Evolutionary conservation across 2,329 filamentous ascomycete species (phyloP).

Genomic region (Xylariomycetidae sp.): DNA sequence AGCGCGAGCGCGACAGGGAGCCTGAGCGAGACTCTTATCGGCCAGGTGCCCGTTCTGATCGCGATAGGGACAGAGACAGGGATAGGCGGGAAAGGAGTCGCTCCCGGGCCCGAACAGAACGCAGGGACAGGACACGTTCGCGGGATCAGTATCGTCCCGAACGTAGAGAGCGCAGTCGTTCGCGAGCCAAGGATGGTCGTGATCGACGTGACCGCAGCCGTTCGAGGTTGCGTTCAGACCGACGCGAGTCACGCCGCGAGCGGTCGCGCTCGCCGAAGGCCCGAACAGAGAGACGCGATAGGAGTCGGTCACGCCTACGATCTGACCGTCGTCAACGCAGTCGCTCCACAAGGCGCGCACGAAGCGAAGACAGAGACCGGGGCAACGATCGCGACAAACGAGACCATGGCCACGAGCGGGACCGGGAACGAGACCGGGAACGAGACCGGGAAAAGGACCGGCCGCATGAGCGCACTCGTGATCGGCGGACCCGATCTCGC

Average conservation of each 20-base stretch:
- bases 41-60: slow-evolving; percentile 24
- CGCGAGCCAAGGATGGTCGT: slow-evolving; percentile 22
- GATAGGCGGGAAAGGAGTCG: slow-evolving; percentile 18
- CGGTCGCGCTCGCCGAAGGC: slow-evolving; percentile 26
- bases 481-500: slow-evolving; percentile 34
- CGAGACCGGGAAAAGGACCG: slow-evolving; percentile 14
- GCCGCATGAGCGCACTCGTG: slow-evolving; percentile 11
- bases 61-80: slow-evolving; percentile 19
- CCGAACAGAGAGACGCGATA: slow-evolving; percentile 22
- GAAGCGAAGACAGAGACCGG: slow-evolving; percentile 15
- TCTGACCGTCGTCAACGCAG: slow-evolving; percentile 17
- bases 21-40: slow-evolving; percentile 27
- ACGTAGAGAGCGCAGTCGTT: slow-evolving; percentile 23
- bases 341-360: slow-evolving; percentile 14
- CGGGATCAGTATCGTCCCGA: slow-evolving; percentile 24
- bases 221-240: slow-evolving; percentile 16
- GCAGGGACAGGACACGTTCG: slow-evolving; percentile 21
- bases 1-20: slow-evolving; percentile 25
- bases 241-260: slow-evolving; percentile 19
- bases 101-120: slow-evolving; percentile 16
- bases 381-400: slow-evolving; percentile 13
- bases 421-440: slow-evolving; percentile 14
- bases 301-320: slow-evolving; percentile 20
- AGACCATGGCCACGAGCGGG: slow-evolving; percentile 11
- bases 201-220: slow-evolving; percentile 24